Base-by-base conservation (phyloP, 202 grass and related monocot genomes). In the Schoenoplectus tabernaemontani region DNA sequence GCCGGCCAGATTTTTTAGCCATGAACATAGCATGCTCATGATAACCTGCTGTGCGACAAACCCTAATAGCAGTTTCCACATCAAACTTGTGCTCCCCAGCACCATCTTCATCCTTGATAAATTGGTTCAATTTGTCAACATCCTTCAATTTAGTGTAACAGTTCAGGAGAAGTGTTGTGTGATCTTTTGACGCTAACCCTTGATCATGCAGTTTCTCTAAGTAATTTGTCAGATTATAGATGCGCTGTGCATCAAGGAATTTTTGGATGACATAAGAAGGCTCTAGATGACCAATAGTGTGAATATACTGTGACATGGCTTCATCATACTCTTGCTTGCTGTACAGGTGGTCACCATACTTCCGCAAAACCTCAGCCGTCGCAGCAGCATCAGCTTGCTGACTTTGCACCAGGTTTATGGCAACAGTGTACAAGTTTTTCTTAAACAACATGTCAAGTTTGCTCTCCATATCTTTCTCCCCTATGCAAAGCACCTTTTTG, bases 401-500 rank as follows among this genome's bases (percentile, higher is more conserved):
- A 85, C 85, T 93, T 87, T 93, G 92, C 71, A 99, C 90, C 88
- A 99, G 70, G 86, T 93, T 91, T 43, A 99, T 95, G 43, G 92
- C 96, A 64, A 93, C 85, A 62, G 90, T 96, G 82, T 99, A 99
- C 46, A 96, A 88, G 85, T 96, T 99, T 82, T 93, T 99, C 88
- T 95, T 96, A 51, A 99, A 99, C 61, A 99, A 78, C 96, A 99
- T 96, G 81, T 99, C 90, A 64, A 99, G 87, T 78, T 99, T 99
- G 89, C 92, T 99, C 87, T 96, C 96, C 96, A 93, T 99, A 64
- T 99, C 92, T 83, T 96, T 99, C 72, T 99, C 96, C 84, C 92
- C 90, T 67, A 99, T 90, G 85, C 92, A 99, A 80, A 93, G 76
- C 75, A 89, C 83, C 73, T 77, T 99, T 93, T 91, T 96, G 82